phyloP scores from a whole-genome alignment of 345 rosid genomes.

The Tarenaya hassleriana region DNA sequence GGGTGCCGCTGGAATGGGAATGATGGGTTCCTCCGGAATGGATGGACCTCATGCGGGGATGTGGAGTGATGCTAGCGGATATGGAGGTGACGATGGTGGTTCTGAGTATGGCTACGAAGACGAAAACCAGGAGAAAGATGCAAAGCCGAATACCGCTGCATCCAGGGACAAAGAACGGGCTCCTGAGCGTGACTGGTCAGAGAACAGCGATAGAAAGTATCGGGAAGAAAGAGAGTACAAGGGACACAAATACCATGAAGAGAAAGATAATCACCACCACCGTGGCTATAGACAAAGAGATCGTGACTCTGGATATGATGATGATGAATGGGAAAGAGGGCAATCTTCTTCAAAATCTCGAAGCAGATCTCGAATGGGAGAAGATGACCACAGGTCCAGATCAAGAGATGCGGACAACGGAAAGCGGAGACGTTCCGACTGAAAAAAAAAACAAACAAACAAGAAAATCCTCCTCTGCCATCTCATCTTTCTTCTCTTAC shows the following conservation, averaged over 20 bases:
- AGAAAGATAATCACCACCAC: slow-evolving; percentile 52
- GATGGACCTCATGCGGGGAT: slow-evolving; percentile 59
- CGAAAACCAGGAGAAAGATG: slow-evolving; percentile 64
- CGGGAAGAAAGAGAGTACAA: slow-evolving; percentile 49
- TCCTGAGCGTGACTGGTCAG: slow-evolving; percentile 72
- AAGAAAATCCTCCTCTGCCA: slow-evolving; percentile 7
- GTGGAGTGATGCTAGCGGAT: slow-evolving; percentile 75
- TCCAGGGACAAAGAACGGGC: slow-evolving; percentile 53
- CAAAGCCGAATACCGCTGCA: slow-evolving; percentile 38
- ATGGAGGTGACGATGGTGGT: slow-evolving; percentile 81
- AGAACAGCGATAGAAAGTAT: slow-evolving; percentile 56
- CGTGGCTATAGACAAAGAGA: slow-evolving; percentile 63
- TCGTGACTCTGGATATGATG: slow-evolving; percentile 56
- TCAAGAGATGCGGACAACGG: slow-evolving; percentile 74
- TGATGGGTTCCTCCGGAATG: slow-evolving; percentile 68
- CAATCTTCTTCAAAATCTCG: slow-evolving; percentile 61
- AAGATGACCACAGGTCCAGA: slow-evolving; percentile 61
- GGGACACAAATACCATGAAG: slow-evolving; percentile 55
- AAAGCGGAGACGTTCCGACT: slow-evolving; percentile 57
- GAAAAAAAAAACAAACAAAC: neutral
- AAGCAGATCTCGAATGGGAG: slow-evolving; percentile 59
- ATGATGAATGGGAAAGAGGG: slow-evolving; percentile 65
- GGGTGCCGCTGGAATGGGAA: slow-evolving; percentile 54
- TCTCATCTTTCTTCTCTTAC: slow-evolving; percentile 5
- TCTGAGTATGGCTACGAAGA: slow-evolving; percentile 84